Evolutionary conservation across 2,329 filamentous ascomycete species (phyloP), one percentile per base, ranked within the genome.

Genomic region (Aspergillus versicolor): DNA sequence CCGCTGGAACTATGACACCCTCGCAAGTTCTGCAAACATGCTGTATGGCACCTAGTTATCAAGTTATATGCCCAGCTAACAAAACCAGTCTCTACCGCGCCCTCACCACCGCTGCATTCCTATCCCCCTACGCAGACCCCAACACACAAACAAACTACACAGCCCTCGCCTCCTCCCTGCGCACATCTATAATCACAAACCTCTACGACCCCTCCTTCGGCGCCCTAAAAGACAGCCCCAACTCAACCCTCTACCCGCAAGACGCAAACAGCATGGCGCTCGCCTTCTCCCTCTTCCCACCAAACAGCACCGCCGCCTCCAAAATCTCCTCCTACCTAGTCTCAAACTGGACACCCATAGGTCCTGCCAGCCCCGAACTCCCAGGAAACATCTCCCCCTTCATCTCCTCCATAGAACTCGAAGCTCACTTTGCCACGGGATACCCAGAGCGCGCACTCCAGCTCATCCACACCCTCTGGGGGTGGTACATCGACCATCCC

Each of bases 251-350:
- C 3, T 74, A 83, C 59, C 83, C 84, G 0, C 84, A 88, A 70
- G 84, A 86, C 60, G 83, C 79, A 12, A 87, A 87, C 69, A 77
- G 79, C 52, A 76, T 86, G 68, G 79, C 82, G 0, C 70, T 85
- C 3, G 48, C 48, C 6, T 50, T 41, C 37, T 30, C 37, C 21
- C 70, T 81, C 40, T 82, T 82, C 56, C 75, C 74, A 3, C 66
- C 85, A 4, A 70, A 79, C 3, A 63, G 73, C 56, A 61, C 69
- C 19, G 61, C 70, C 7, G 71, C 67, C 19, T 67, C 77, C 8
- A 64, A 63, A 17, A 80, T 85, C 46, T 79, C 80, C 2, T 61
- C 71, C 2, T 70, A 67, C 12, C 74, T 85, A 4, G 75, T 75
- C 1, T 63, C 75, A 6, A 84, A 83, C 66, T 86, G 83, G 84